phyloP scores from a whole-genome alignment of 2,329 filamentous ascomycete species.

The Fusarium nelsonii region DNA sequence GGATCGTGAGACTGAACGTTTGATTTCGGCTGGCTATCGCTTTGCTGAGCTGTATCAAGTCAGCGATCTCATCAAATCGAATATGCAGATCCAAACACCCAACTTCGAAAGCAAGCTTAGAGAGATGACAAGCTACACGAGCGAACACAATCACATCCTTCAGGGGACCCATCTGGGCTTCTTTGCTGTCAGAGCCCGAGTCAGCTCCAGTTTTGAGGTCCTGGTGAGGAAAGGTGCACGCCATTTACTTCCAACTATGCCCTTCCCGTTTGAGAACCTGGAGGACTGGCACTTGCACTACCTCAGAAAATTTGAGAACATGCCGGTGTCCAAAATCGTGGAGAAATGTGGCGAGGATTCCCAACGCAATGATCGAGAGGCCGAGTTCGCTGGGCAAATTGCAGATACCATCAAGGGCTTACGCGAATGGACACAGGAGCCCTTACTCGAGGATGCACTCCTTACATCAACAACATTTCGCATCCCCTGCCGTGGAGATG shows the following conservation, averaged over 20 bases:
- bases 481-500: constrained; percentile 54
- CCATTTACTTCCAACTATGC: constrained; percentile 71
- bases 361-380: constrained; percentile 54
- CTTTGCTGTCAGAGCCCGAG: constrained; percentile 67
- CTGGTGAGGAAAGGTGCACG: constrained; percentile 68
- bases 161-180: constrained; percentile 69
- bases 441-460: constrained; percentile 60
- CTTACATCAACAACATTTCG: constrained; percentile 59
- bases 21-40: constrained; percentile 80
- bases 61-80: constrained; percentile 73
- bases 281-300: constrained; percentile 68
- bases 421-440: constrained; percentile 58
- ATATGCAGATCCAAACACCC: constrained; percentile 77
- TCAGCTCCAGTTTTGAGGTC: constrained; percentile 71
- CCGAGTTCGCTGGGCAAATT: constrained; percentile 61
- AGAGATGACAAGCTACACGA: constrained; percentile 72
- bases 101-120: constrained; percentile 72
- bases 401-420: constrained; percentile 57
- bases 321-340: constrained; percentile 53
- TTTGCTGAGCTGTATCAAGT: constrained; percentile 80
- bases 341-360: constrained; percentile 53
- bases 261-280: constrained; percentile 65
- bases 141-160: constrained; percentile 59
- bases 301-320: constrained; percentile 62
- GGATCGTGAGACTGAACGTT: constrained; percentile 69